A percentile compares a stretch with the other conserved stretches of the same genome.
These are phyloP conservation scores for Blastobotrys niveus DNA, from an alignment of 1,139 yeast species.

Conservation along the genomic window DNA sequence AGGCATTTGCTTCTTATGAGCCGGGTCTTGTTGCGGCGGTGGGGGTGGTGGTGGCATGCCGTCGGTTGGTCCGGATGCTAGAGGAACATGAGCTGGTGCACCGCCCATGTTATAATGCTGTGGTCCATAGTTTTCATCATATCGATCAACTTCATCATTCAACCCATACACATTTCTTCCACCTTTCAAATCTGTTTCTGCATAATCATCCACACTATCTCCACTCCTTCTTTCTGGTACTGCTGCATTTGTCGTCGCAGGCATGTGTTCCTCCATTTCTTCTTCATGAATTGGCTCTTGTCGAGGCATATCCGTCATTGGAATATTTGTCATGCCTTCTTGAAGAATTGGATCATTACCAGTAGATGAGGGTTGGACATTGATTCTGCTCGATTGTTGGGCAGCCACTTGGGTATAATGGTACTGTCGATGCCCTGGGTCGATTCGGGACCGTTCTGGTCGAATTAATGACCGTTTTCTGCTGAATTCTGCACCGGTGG, in stretches of 20 bases:
- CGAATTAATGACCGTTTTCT: conserved; percentile 68
- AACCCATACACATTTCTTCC: conserved; percentile 56
- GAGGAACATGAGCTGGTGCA: conserved; percentile 11
- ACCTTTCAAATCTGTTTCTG: conserved; percentile 24
- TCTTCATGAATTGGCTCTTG: conserved; percentile 16
- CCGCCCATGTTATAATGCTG: conserved; percentile 14
- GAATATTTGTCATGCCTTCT: conserved; percentile 32
- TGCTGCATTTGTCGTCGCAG: conserved; percentile 11
- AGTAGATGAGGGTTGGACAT: conserved; percentile 62
- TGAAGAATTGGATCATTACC: conserved; percentile 60
- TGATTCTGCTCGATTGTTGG: conserved; percentile 56
- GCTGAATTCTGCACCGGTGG: conserved; percentile 10
- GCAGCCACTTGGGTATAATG: conserved; percentile 75
- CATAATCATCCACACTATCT: neutral
- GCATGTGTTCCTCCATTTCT: conserved; percentile 11
- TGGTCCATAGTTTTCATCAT: conserved; percentile 16
- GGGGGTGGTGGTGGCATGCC: neutral
- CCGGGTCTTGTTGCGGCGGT: conserved; percentile 5
- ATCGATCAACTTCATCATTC: conserved; percentile 47
- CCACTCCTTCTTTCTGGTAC: neutral
- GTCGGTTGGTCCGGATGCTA: neutral
- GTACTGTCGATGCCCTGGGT: conserved; percentile 64
- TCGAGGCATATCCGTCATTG: conserved; percentile 17
- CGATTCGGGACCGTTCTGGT: conserved; percentile 71
- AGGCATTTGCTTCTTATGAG: conserved; percentile 10